Conservation (phyloP, 139 green algal genomes). For the Ostreobium quekettii region DNA sequence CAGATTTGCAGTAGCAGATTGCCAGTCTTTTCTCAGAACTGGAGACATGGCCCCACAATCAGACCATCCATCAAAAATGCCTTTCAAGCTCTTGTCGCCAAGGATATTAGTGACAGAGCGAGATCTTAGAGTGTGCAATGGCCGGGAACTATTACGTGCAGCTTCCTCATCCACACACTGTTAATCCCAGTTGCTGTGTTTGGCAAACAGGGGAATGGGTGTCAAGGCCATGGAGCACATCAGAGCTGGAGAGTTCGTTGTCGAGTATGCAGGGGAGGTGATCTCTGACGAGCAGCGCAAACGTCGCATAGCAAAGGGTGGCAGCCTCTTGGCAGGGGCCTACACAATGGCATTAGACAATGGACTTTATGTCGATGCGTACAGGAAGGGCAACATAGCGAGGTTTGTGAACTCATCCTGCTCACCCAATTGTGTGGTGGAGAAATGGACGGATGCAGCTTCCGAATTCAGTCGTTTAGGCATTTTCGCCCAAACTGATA, state of each 20-base stretch:
- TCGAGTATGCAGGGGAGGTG: conserved; percentile 23
- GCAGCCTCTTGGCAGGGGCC: background rate
- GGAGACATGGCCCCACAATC: no score
- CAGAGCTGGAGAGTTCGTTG: conserved; percentile 13
- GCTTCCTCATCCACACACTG: background rate
- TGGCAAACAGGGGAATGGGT: background rate
- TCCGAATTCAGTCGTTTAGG: background rate
- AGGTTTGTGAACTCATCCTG: background rate
- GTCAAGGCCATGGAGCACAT: conserved; percentile 11
- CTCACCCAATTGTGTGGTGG: background rate
- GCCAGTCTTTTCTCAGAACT: no score
- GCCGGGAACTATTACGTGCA: background rate
- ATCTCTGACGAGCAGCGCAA: conserved; percentile 4
- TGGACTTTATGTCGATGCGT: background rate
- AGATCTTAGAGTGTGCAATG: background rate
- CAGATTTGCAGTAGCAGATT: no score
- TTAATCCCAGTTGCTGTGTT: no score
- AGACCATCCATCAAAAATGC: background rate
- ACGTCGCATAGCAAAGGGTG: background rate
- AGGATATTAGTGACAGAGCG: background rate
- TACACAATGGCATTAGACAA: background rate
- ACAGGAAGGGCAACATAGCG: background rate
- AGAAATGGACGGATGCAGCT: background rate
- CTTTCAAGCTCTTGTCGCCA: background rate
- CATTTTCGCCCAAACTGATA: background rate